These are phyloP conservation scores for Paraphoma sp. DNA, from an alignment of 2,329 filamentous ascomycete genomes.

Conservation along the genomic window DNA sequence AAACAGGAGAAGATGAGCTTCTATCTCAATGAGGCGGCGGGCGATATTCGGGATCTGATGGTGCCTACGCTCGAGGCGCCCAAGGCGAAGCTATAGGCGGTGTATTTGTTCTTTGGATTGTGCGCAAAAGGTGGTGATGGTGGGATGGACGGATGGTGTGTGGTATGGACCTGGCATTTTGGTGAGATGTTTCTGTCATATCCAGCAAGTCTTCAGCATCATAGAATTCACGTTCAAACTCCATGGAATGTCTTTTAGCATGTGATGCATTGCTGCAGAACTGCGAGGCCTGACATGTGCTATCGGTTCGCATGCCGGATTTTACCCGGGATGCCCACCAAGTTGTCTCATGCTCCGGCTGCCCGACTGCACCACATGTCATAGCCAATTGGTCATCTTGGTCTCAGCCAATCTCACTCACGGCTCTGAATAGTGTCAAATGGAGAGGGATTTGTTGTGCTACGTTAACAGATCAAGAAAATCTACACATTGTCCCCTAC, in stretches of 20 bases:
- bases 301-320: no score
- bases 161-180: no score
- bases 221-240: no score
- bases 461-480: slow-evolving; percentile 27
- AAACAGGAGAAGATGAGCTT: slow-evolving; percentile 82
- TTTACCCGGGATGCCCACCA: no score
- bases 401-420: no score
- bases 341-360: neutral
- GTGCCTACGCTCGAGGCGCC: slow-evolving; percentile 77
- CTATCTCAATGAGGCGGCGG: slow-evolving; percentile 92
- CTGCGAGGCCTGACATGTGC: no score
- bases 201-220: no score
- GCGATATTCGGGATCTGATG: slow-evolving; percentile 87
- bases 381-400: neutral
- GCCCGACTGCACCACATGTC: neutral
- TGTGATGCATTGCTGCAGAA: neutral
- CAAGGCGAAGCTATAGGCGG: slow-evolving; percentile 82
- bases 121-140: neutral
- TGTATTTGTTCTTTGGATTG: no score
- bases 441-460: slow-evolving; percentile 24
- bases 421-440: neutral
- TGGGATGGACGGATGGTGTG: neutral
- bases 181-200: no score
- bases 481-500: slow-evolving; percentile 22
- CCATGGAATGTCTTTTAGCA: neutral